These are phyloP conservation scores for Quercus dentata DNA, from an alignment of 306 rosid genomes.

Conservation along the genomic window DNA sequence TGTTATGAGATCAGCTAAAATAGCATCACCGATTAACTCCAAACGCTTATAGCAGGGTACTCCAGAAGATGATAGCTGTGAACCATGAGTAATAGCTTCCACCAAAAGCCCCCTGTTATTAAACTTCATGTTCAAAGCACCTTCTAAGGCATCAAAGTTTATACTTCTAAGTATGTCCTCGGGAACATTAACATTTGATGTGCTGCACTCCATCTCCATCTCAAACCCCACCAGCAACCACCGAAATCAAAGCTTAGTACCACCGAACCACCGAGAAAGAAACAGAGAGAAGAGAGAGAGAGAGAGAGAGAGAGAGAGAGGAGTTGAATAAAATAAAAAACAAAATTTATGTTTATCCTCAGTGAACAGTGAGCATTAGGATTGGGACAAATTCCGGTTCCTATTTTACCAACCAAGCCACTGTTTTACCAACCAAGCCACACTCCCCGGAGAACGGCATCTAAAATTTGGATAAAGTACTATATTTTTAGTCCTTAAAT, in stretches of 20 bases:
- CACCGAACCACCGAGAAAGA: too few species aligned
- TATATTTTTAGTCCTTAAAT: fast-evolving
- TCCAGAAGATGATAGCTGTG: constrained; percentile 83
- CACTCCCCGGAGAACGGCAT: fast-evolving
- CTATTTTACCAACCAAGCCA: too few species aligned
- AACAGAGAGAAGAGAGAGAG: too few species aligned
- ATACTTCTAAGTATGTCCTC: constrained; percentile 70
- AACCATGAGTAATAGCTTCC: constrained; percentile 96
- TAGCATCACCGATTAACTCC: constrained; percentile 98
- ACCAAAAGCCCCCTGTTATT: constrained; percentile 70
- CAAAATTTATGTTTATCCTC: too few species aligned
- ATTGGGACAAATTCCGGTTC: too few species aligned
- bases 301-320: too few species aligned
- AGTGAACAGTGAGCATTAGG: too few species aligned
- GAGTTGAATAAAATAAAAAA: too few species aligned
- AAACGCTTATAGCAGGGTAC: constrained; percentile 92
- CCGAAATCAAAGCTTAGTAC: too few species aligned
- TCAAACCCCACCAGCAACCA: too few species aligned
- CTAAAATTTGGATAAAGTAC: too few species aligned
- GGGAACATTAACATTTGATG: constrained; percentile 44
- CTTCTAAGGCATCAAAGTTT: constrained; percentile 73
- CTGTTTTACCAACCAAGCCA: too few species aligned
- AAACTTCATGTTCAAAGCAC: constrained; percentile 64
- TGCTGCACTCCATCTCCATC: constrained; percentile 48
- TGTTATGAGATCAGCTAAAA: constrained; percentile 91